Evolutionary conservation across 306 rosid genomes (phyloP), one percentile per base, ranked within the genome.

Genomic region (Sicyos baderoa): DNA sequence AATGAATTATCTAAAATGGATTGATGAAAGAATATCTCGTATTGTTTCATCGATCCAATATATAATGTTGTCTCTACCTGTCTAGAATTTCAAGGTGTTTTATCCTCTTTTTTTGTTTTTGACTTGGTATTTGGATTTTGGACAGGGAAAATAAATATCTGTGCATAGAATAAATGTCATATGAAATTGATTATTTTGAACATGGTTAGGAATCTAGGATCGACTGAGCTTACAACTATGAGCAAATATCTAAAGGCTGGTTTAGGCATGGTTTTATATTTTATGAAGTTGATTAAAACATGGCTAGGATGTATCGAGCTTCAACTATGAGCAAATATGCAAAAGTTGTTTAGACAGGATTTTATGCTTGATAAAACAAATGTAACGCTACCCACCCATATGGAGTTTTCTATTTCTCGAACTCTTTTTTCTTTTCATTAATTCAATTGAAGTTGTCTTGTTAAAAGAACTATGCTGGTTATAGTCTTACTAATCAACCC

Each of bases 121-220:
- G 13, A 59, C 13, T 7, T 59, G 15, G 65, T 59, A 29, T 22
- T 16, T 27, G 44, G 65, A 15, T 45, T 22, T 16, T 27, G 44
- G 65, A 15, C 65, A 14, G 6, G 21, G 65, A 15, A 32, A 16
- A 32, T 59, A 32, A 29, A 8, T 15, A 12, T n/a, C n/a, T n/a
- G n/a, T 58, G 66, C 22, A 16, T 61, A n/a, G 48, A 47, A n/a
- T 61, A 19, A 7, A 32, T 3, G 25, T 35, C 16, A 61, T 60
- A 59, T 60, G 22, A 61, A 61, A 35, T 61, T 35, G 48, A 61
- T 61, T n/a, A 61, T 61, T 60, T 60, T 61, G 35, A n/a, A 35
- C 25, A n/a, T 61, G 67, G 49, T 15, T 61, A n/a, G n/a, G n/a
- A n/a, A n/a, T n/a, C n/a, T n/a, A 61, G 25, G 23, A 61, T 61